Percentiles rank a stretch among this genome's conserved stretches.
These are phyloP conservation scores for Tolypocladium tundrense DNA, from an alignment of 2,329 filamentous ascomycete species.

Conservation along the genomic window DNA sequence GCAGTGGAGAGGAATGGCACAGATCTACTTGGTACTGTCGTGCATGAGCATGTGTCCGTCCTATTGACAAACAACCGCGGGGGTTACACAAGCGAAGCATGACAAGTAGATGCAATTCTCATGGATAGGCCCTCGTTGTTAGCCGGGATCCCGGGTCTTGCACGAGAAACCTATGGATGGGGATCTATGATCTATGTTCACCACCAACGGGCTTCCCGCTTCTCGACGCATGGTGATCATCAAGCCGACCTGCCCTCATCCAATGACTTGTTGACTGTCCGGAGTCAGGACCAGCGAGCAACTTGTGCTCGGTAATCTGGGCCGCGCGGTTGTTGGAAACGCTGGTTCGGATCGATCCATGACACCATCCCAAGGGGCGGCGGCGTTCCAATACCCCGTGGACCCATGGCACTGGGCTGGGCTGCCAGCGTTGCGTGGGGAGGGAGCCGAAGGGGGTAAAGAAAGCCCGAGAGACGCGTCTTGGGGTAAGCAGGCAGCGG, in stretches of 20 bases:
- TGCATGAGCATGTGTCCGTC: background rate
- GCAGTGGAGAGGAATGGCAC: background rate
- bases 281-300: background rate
- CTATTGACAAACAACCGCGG: background rate
- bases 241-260: background rate
- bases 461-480: background rate
- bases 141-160: background rate
- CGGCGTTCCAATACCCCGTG: background rate
- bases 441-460: background rate
- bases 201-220: background rate
- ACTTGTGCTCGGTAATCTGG: background rate
- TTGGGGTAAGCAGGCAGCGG: background rate
- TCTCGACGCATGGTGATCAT: background rate
- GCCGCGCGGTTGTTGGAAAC: background rate
- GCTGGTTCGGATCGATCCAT: background rate
- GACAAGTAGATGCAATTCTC: background rate
- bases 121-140: background rate
- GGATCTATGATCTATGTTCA: background rate
- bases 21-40: background rate
- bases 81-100: background rate
- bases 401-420: background rate
- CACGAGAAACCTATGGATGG: background rate
- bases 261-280: background rate
- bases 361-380: background rate
- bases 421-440: background rate